Evolutionary conservation across 2,329 filamentous ascomycete genomes (phyloP).

Genomic region (Aspergillus versicolor): DNA sequence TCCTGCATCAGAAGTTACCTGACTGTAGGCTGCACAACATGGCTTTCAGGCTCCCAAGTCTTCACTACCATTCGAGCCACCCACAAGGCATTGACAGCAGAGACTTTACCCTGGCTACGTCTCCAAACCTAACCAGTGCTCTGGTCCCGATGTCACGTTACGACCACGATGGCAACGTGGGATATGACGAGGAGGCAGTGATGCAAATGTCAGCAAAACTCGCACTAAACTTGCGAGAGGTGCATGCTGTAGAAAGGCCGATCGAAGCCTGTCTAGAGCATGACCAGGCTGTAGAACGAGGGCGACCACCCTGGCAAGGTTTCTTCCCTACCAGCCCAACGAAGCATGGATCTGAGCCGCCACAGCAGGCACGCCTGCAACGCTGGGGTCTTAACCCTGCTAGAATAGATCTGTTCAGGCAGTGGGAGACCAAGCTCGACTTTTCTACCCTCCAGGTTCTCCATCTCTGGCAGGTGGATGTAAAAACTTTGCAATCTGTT

Average conservation of each 20-base stretch:
- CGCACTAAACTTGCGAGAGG: background rate
- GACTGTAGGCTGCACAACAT: background rate
- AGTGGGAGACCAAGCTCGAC: background rate
- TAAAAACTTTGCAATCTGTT: background rate
- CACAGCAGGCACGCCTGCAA: background rate
- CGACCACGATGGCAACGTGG: background rate
- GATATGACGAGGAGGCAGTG: background rate
- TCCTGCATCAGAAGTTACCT: background rate
- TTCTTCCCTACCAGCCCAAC: background rate
- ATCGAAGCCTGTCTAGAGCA: background rate
- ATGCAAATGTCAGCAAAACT: background rate
- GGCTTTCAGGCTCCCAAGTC: background rate
- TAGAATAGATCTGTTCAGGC: background rate
- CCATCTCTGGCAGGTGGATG: background rate
- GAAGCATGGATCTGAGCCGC: background rate
- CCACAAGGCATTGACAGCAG: background rate
- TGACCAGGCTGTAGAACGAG: background rate
- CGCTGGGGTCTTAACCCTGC: background rate
- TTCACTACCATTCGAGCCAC: background rate
- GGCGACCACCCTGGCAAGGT: background rate
- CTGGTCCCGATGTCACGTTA: background rate
- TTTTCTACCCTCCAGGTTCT: background rate
- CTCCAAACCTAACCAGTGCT: background rate
- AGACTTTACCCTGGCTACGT: background rate
- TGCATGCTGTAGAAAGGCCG: background rate